A percentile compares a stretch with the other conserved stretches of the same genome.
These are phyloP conservation scores for Cercospora sesami DNA, from an alignment of 2,329 filamentous ascomycete genomes.

Conservation along the genomic window DNA sequence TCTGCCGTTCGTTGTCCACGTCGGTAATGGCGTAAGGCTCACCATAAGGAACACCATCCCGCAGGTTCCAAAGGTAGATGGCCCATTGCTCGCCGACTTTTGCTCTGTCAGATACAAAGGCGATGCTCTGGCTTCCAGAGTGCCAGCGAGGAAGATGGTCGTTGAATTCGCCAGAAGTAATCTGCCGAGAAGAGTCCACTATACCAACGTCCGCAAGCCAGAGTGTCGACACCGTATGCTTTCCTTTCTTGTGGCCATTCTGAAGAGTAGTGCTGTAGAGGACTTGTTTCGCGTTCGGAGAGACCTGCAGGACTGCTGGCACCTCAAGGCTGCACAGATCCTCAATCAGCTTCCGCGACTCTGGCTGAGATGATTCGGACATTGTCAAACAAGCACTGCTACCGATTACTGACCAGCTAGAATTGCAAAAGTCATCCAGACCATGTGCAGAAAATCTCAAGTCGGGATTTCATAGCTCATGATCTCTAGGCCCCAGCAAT, in stretches of 20 bases:
- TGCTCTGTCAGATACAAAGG: slow-evolving; percentile 41
- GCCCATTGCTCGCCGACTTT: slow-evolving; percentile 36
- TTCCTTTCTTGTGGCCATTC: slow-evolving; percentile 25
- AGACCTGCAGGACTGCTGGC: slow-evolving; percentile 29
- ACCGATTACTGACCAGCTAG: not conserved
- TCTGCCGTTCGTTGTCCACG: slow-evolving; percentile 31
- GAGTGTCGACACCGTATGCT: slow-evolving; percentile 27
- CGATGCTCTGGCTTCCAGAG: slow-evolving; percentile 35
- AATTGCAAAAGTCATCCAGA: not conserved
- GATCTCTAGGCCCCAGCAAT: not conserved
- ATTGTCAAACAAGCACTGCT: not conserved
- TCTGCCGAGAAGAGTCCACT: slow-evolving; percentile 30
- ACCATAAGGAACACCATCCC: slow-evolving; percentile 19
- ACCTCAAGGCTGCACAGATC: slow-evolving; percentile 32
- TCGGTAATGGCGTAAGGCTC: slow-evolving; percentile 36
- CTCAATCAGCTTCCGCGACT: slow-evolving; percentile 11
- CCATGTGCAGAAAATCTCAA: not conserved
- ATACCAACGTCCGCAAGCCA: slow-evolving; percentile 35
- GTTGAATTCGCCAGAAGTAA: slow-evolving; percentile 34
- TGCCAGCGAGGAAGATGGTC: slow-evolving; percentile 34
- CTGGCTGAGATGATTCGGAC: not conserved
- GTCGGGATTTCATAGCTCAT: not conserved
- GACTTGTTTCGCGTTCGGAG: slow-evolving; percentile 29
- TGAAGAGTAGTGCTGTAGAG: slow-evolving; percentile 30
- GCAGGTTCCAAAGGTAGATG: slow-evolving; percentile 34